Base-by-base conservation (phyloP, 2,329 filamentous ascomycete species). In the Fonsecaea erecta region DNA sequence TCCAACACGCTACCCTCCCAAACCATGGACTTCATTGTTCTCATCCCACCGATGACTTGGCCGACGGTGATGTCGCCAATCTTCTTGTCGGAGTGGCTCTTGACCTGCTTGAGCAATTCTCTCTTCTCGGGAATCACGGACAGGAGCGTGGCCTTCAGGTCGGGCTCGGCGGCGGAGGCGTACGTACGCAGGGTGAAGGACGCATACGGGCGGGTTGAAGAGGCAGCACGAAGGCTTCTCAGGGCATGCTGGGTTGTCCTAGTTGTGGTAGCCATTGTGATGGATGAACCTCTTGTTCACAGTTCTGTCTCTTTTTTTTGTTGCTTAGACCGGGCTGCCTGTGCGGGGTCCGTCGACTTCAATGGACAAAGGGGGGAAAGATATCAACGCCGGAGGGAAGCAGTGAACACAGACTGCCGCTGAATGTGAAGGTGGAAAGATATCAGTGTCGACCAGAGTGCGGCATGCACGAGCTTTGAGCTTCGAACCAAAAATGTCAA, bases 1-100 rank as follows among this genome's bases (percentile, higher is more conserved):
- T 99, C 95, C 56, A 99, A 88, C 26, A 98, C 94, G 11, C 93
- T 97, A 53, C 95, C 95, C 80, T 99, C 95, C 95, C 95, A 99
- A 61, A 99, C 86, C 93, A 99, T 97, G 72, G 93, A 91, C 82
- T 97, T 97, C 72, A 99, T 86, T 43, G 94, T 94, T 82, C 93
- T 91, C 95, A 98, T 98, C 75, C 95, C 95, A 73, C 95, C 95
- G 72, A 98, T 87, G 24, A 92, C 92, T 80, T 95, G 97, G 80
- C 94, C 91, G 52, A 98, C 87, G 84, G 94, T 97, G 79, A 98
- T 88, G 74, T 97, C 91, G 63, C 94, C 94, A 73, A 98, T 89
- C 66, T 89, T 88, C 79, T 93, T 95, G 74, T 89, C 86, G 59
- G 87, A 85, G 77, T 94, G 88, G 64, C 89, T 86, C 83, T 97